phyloP scores from a whole-genome alignment of 345 rosid genomes.

The Corchorus capsularis region DNA sequence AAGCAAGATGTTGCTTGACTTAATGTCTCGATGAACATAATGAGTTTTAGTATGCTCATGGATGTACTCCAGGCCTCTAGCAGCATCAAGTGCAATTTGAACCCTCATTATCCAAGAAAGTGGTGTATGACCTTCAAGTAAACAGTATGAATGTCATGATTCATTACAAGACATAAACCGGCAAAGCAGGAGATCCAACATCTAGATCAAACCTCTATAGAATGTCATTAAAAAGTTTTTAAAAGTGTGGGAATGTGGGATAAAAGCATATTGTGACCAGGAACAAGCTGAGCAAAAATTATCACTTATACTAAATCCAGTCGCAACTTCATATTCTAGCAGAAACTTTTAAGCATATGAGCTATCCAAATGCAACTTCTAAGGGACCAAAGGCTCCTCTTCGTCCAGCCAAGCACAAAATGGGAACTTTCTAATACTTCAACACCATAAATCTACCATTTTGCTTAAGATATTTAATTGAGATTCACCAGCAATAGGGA shows the following conservation, averaged over 20 bases:
- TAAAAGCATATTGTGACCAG: not conserved
- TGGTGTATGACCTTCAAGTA: constrained; percentile 68
- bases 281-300: not conserved
- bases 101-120: constrained; percentile 91
- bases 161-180: not conserved
- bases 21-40: constrained; percentile 95
- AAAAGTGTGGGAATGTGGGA: not conserved
- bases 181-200: constrained; percentile 2
- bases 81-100: constrained; percentile 92
- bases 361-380: not conserved
- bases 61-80: constrained; percentile 93
- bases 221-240: not conserved
- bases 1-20: constrained; percentile 90
- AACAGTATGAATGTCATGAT: constrained; percentile 1
- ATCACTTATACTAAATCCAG: not conserved
- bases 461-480: not conserved
- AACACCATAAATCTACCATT: not conserved
- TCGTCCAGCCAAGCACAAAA: not conserved
- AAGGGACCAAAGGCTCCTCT: not conserved
- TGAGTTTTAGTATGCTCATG: constrained; percentile 95
- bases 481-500: not conserved
- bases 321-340: constrained; percentile 1
- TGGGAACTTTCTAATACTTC: not conserved
- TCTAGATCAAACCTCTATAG: not conserved
- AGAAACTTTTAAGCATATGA: not conserved